Base-by-base conservation (phyloP, 768 basidiomycete species). In the Suillus cothurnatus region DNA sequence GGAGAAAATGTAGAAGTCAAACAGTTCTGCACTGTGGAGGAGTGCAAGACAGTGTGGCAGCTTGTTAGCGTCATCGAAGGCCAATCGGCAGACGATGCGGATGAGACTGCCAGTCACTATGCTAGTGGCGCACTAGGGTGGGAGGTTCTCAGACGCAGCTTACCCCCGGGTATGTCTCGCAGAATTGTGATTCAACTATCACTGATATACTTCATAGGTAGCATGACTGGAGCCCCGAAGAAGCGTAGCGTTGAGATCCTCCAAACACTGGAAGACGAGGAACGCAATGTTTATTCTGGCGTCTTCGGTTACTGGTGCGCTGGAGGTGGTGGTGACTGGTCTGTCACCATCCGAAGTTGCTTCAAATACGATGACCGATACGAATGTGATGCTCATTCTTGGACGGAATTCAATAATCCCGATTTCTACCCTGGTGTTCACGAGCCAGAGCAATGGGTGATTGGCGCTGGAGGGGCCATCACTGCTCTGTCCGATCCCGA, bases 151-250 rank as follows among this genome's bases (percentile, higher is more conserved):
- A 84, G 82, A 66, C 80, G 83, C 57, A 91, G 93, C 78, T 83
- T 97, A 62, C 96, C 96, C 19, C 95, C 96, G 62, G 95, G 95
- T 91, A 61, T 69, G 80, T 69, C 47, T 49, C 47, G 32, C 36
- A n/a, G 58, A 41, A 23, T 63, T 53, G 34, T 56, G 63, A 15
- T 6, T 21, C 26, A 19, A 47, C 52, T 19, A 17, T 62, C 6
- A 64, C 28, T 17, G 41, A 53, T 66, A 65, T 63, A 59, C 63
- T 21, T 34, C 11, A 38, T 66, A 95, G 94, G 95, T 1, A 95
- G 94, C 65, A 99, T 99, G 96, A 98, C 96, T 2, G 96, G 96
- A 41, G 96, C 96, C 0, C 96, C 96, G 0, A 99, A 98, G 80
- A 91, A 97, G 71, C 89, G 96, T 38, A 94, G 92, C 63, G 90